phyloP scores from a whole-genome alignment of 1,139 yeast species.

The Debaryomyces psychrophilus region DNA sequence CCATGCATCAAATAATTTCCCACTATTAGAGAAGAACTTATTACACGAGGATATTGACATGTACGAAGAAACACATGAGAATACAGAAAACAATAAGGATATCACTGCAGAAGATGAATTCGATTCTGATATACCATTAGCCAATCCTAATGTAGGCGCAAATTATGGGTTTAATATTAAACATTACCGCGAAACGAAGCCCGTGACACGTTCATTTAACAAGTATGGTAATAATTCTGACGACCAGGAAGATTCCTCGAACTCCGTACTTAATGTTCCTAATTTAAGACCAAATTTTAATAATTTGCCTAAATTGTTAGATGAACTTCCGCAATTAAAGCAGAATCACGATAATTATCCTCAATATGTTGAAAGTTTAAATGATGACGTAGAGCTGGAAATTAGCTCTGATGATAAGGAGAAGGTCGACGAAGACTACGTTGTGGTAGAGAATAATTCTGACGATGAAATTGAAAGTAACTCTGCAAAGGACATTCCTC shows the following conservation, averaged over 20 bases:
- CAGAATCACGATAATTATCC: constrained; percentile 37
- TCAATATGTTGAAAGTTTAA: constrained; percentile 19
- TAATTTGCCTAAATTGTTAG: constrained; percentile 32
- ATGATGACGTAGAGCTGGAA: constrained; percentile 23
- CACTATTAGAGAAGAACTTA: constrained; percentile 18
- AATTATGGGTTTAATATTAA: constrained; percentile 56
- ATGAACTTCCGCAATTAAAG: constrained; percentile 32
- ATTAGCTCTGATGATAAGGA: constrained; percentile 14
- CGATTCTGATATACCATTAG: constrained; percentile 53
- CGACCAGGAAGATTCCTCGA: neutral
- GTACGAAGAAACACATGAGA: constrained; percentile 5
- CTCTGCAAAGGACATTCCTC: constrained; percentile 13
- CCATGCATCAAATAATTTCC: constrained; percentile 41
- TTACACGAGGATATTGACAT: constrained; percentile 9
- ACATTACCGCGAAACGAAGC: constrained; percentile 21
- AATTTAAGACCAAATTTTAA: constrained; percentile 27
- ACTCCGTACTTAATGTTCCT: constrained; percentile 5
- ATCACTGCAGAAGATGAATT: constrained; percentile 29
- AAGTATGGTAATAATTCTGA: neutral
- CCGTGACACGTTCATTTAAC: constrained; percentile 9
- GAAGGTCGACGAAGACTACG: constrained; percentile 22
- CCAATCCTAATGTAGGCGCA: constrained; percentile 54
- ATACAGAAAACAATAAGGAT: constrained; percentile 19
- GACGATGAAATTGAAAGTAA: constrained; percentile 27
- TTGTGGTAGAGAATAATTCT: constrained; percentile 23